phyloP scores from a whole-genome alignment of 495 filamentous ascomycete genomes.

The Lasiosphaeria hispida region DNA sequence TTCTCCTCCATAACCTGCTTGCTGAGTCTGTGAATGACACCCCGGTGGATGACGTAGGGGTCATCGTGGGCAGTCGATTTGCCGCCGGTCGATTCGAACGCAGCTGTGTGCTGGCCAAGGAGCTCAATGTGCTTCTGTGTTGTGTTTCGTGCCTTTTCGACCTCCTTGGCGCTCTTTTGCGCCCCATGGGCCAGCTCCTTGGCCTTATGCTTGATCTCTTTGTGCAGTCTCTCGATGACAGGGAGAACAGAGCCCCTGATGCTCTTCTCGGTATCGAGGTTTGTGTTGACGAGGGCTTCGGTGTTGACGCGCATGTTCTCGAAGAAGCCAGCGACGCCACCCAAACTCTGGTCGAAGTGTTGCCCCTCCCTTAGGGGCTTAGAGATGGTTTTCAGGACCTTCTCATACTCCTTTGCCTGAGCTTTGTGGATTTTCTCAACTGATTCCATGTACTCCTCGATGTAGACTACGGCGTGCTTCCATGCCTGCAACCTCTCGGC shows the following conservation, averaged over 20 bases:
- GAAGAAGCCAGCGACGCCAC: constrained; percentile 83
- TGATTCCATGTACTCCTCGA: constrained; percentile 82
- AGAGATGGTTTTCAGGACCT: constrained; percentile 84
- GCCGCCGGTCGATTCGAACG: constrained; percentile 66
- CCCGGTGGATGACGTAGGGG: constrained; percentile 83
- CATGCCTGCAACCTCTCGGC: constrained; percentile 84
- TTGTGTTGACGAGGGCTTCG: constrained; percentile 81
- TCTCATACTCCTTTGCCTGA: constrained; percentile 93
- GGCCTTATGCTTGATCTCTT: constrained; percentile 91
- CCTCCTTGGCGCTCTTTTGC: constrained; percentile 81
- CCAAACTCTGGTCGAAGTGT: constrained; percentile 84
- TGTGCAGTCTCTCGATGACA: constrained; percentile 83
- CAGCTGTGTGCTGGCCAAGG: constrained; percentile 75
- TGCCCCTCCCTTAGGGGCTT: constrained; percentile 82
- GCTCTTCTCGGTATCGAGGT: constrained; percentile 82
- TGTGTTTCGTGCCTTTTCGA: constrained; percentile 78
- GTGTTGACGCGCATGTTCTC: constrained; percentile 92
- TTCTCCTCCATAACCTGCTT: constrained; percentile 95
- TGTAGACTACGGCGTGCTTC: constrained; percentile 88
- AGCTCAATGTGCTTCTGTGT: constrained; percentile 97
- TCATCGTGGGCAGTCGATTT: constrained; percentile 69
- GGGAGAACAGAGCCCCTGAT: constrained; percentile 81
- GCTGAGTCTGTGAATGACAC: constrained; percentile 76
- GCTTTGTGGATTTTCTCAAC: constrained; percentile 81
- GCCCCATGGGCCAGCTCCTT: constrained; percentile 85